phyloP scores from a whole-genome alignment of 108 stramenopile species.

The Aureococcus anophagefferens region DNA sequence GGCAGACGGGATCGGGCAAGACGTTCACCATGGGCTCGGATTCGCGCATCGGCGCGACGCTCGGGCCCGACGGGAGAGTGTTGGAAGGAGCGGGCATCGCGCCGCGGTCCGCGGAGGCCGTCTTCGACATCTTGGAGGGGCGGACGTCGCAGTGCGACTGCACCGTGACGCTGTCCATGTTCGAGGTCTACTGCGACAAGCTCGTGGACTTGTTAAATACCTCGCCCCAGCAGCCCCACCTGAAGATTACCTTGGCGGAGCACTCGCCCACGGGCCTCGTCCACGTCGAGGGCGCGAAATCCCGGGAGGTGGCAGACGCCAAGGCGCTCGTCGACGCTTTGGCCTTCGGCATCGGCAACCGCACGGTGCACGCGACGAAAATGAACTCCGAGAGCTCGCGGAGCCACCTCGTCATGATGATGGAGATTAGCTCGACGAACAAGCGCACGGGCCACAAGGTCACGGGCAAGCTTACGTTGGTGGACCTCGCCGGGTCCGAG shows the following conservation, averaged over 20 bases:
- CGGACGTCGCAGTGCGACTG: background rate
- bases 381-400: constrained; percentile 58
- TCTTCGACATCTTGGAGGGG: constrained; percentile 4
- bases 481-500: constrained; percentile 37
- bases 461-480: constrained; percentile 22
- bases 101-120: constrained; percentile 2
- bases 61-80: background rate
- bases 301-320: constrained; percentile 24
- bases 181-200: constrained; percentile 16
- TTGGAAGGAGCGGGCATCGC: constrained; percentile 2
- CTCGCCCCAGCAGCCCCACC: constrained; percentile 12
- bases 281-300: constrained; percentile 42
- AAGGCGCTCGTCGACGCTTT: constrained; percentile 40
- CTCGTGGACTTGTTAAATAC: constrained; percentile 5
- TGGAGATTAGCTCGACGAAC: constrained; percentile 34
- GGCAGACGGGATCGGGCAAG: constrained; percentile 35
- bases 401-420: constrained; percentile 45
- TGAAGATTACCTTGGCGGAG: constrained; percentile 45
- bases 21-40: constrained; percentile 35
- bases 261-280: constrained; percentile 40
- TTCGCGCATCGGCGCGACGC: background rate
- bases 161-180: constrained; percentile 4
- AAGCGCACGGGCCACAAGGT: constrained; percentile 30
- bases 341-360: constrained; percentile 33
- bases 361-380: constrained; percentile 51